phyloP scores from a whole-genome alignment of 805 yeast genomes.

The Saccharomycopsis malanga region DNA sequence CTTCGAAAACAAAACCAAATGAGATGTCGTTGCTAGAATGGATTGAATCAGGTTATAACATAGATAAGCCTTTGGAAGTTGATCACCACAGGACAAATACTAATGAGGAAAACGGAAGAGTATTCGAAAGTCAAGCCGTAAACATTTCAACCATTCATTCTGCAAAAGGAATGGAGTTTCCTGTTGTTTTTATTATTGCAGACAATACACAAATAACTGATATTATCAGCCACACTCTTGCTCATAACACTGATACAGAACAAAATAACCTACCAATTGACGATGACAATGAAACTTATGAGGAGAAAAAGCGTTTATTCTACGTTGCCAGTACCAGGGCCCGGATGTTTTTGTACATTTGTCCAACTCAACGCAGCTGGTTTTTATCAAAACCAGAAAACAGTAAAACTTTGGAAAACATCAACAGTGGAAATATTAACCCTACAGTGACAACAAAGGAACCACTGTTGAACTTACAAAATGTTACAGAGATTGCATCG shows the following conservation, averaged over 20 bases:
- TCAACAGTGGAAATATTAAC: too few relatives aligned
- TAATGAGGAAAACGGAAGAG: constrained; percentile 25
- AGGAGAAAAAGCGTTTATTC: constrained; percentile 36
- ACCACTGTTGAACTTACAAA: too few relatives aligned
- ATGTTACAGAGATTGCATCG: too few relatives aligned
- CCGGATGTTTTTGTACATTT: constrained; percentile 30
- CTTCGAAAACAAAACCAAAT: constrained; percentile 25
- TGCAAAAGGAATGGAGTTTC: constrained; percentile 58
- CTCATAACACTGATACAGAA: constrained; percentile 18
- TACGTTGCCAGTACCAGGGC: constrained; percentile 71
- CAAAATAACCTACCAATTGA: not conserved
- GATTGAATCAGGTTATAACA: constrained; percentile 3
- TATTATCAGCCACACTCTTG: not conserved
- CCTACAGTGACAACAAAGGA: too few relatives aligned
- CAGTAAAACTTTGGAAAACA: too few relatives aligned
- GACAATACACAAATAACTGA: constrained; percentile 7
- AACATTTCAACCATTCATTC: constrained; percentile 65
- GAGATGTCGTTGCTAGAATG: constrained; percentile 18
- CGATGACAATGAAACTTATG: too few relatives aligned
- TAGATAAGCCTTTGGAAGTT: not conserved
- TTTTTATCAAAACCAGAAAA: too few relatives aligned
- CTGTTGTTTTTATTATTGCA: constrained; percentile 34
- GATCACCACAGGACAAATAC: not conserved
- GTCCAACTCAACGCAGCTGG: too few relatives aligned
- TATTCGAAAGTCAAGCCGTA: too few relatives aligned